A percentile compares a stretch with the other conserved stretches of the same genome.
phyloP scores from a whole-genome alignment of 2,329 filamentous ascomycete species.

The Trichoderma pleuroti region DNA sequence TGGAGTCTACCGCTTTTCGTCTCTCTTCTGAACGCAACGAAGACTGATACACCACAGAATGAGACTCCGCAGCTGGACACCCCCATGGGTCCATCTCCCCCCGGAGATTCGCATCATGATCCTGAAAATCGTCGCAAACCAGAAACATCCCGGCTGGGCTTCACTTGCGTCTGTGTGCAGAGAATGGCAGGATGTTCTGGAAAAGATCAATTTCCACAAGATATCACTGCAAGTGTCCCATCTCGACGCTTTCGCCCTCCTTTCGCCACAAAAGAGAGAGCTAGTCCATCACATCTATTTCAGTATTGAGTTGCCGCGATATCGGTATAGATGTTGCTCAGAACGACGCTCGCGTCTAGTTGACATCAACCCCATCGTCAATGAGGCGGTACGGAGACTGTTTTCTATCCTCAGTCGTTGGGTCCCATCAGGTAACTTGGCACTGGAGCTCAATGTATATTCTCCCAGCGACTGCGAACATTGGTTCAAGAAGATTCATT shows the following conservation, averaged over 20 bases:
- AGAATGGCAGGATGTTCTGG: conserved; percentile 34
- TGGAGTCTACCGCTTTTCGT: background rate
- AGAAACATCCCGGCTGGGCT: conserved; percentile 33
- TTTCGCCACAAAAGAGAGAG: conserved; percentile 19
- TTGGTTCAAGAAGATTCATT: conserved; percentile 32
- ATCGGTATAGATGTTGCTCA: conserved; percentile 25
- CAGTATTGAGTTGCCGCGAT: conserved; percentile 30
- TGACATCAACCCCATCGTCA: conserved; percentile 21
- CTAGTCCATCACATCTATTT: conserved; percentile 32
- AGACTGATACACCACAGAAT: background rate
- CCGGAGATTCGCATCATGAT: conserved; percentile 34
- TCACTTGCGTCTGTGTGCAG: conserved; percentile 33
- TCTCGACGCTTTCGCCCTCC: conserved; percentile 26
- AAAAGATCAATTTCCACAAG: conserved; percentile 30
- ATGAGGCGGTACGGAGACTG: conserved; percentile 26
- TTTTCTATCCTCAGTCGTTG: conserved; percentile 32
- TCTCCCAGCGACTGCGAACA: conserved; percentile 36
- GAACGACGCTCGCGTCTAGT: background rate
- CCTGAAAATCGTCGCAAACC: conserved; percentile 26
- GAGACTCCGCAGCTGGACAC: background rate
- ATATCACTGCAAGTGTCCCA: conserved; percentile 27
- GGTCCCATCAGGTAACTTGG: conserved; percentile 26
- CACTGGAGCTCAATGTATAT: conserved; percentile 33
- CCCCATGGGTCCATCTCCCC: conserved; percentile 23
- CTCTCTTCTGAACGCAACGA: background rate